Conservation (phyloP, 305 asterid species). For the Caryopteris hybrid region DNA sequence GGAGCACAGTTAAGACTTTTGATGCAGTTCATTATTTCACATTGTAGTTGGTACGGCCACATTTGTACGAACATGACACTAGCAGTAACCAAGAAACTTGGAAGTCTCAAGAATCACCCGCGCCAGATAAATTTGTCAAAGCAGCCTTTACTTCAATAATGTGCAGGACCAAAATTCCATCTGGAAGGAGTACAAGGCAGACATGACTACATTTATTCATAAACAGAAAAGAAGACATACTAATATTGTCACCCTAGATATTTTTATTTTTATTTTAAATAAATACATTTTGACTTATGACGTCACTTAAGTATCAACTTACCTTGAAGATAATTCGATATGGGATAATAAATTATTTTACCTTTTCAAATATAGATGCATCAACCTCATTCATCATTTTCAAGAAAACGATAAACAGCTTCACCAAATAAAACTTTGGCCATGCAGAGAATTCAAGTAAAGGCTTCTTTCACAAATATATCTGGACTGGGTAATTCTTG, state of each 20-base stretch:
- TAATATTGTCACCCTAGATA: too few relatives aligned
- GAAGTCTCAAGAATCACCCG: not conserved
- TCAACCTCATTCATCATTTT: too few relatives aligned
- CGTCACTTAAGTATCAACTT: too few relatives aligned
- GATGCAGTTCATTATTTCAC: slow-evolving; percentile 5
- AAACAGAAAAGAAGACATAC: not conserved
- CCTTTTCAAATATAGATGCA: too few relatives aligned
- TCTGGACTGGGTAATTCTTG: not conserved
- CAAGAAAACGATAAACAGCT: too few relatives aligned
- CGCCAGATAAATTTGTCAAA: not conserved
- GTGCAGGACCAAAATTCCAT: not conserved
- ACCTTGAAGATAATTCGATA: too few relatives aligned
- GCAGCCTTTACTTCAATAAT: not conserved
- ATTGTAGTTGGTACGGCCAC: not conserved
- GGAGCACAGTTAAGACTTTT: not conserved
- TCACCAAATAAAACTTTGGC: not conserved
- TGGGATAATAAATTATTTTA: too few relatives aligned
- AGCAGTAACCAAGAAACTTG: not conserved
- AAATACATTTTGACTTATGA: too few relatives aligned
- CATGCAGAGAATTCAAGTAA: not conserved
- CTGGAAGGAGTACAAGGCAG: not conserved
- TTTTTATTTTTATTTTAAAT: too few relatives aligned
- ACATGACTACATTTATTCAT: not conserved
- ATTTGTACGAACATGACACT: not conserved
- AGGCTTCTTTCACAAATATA: not conserved